These are phyloP conservation scores for Henckelia pumila DNA, from an alignment of 257 asterid species.

Conservation along the genomic window DNA sequence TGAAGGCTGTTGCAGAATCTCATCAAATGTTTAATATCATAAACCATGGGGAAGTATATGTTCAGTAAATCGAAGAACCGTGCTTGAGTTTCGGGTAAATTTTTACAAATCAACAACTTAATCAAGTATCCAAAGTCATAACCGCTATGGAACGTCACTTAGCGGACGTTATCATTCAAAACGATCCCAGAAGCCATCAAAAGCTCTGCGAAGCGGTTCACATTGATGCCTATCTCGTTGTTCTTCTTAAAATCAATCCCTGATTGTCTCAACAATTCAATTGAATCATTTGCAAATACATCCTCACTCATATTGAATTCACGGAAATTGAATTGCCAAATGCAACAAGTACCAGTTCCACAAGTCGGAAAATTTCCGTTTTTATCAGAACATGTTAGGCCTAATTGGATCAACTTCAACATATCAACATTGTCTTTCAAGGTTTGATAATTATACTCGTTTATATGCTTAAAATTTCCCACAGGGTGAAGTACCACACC, in stretches of 20 bases:
- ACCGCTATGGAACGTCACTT: background rate
- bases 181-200: background rate
- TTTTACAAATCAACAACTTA: background rate
- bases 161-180: background rate
- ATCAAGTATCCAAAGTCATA: background rate
- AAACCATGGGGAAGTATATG: background rate
- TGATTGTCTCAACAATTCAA: background rate
- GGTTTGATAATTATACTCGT: too few species aligned
- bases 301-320: background rate
- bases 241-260: background rate
- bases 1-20: background rate
- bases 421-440: background rate
- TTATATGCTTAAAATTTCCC: too few species aligned
- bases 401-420: background rate
- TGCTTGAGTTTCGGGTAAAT: background rate
- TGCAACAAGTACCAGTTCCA: background rate
- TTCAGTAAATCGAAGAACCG: background rate
- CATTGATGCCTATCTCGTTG: background rate
- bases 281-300: background rate
- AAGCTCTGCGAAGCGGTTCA: background rate
- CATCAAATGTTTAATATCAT: background rate
- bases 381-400: background rate
- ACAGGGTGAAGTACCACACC: too few species aligned
- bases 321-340: background rate
- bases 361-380: background rate